A percentile compares a stretch with the other conserved stretches of the same genome.
Conservation (phyloP, 352 stramenopile genomes). For the Peronospora belbahrii region DNA sequence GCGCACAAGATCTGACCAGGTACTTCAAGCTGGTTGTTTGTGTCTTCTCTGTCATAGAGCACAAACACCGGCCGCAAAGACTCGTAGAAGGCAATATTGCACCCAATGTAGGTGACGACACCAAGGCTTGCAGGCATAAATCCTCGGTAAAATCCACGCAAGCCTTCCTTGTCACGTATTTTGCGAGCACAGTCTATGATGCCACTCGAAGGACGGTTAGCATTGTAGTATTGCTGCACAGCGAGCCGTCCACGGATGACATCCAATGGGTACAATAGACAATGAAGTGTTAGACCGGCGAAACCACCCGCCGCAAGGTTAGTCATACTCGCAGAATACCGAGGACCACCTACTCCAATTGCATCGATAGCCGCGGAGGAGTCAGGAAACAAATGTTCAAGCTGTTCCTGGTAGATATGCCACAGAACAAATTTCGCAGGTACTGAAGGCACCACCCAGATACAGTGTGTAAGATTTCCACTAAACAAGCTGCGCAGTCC, state of each 20-base stretch:
- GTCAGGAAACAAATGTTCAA: constrained; percentile 21
- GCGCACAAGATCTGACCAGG: constrained; percentile 74
- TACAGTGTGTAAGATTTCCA: constrained; percentile 72
- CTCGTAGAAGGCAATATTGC: constrained; percentile 82
- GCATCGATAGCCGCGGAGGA: constrained; percentile 10
- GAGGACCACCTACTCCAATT: constrained; percentile 6
- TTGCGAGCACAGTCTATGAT: constrained; percentile 48
- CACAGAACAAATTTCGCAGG: constrained; percentile 74
- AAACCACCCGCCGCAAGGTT: constrained; percentile 64
- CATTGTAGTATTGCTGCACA: constrained; percentile 57
- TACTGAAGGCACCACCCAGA: constrained; percentile 77
- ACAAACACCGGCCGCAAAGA: constrained; percentile 72
- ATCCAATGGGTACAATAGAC: constrained; percentile 68
- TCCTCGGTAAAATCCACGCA: constrained; percentile 64
- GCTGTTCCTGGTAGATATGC: constrained; percentile 56
- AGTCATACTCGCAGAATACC: constrained; percentile 30
- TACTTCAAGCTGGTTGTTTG: constrained; percentile 45
- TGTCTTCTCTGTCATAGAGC: constrained; percentile 60
- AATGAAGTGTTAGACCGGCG: constrained; percentile 60
- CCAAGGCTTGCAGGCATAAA: constrained; percentile 64
- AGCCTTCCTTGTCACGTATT: constrained; percentile 41
- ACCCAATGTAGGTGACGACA: constrained; percentile 77
- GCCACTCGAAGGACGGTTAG: constrained; percentile 34
- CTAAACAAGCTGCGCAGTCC: constrained; percentile 60
- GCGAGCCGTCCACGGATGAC: constrained; percentile 67